Conservation (phyloP, 495 filamentous ascomycete species). For the Talaromyces proteolyticus region DNA sequence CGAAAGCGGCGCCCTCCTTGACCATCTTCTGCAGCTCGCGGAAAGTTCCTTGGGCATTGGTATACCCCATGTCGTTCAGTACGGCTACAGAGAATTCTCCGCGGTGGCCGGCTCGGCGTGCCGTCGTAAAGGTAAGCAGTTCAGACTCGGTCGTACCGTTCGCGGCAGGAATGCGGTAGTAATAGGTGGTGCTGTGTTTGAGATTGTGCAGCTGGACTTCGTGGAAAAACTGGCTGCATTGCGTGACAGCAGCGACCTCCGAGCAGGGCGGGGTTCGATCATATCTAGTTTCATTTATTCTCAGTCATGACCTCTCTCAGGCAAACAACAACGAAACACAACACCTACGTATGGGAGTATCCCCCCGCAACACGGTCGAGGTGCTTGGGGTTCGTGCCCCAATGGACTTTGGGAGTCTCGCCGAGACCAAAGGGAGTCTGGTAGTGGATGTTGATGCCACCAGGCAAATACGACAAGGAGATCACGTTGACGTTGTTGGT, state of each 20-base stretch:
- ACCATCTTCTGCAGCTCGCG: conserved; percentile 31
- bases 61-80: conserved; percentile 45
- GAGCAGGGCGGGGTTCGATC: conserved; percentile 48
- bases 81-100: conserved; percentile 29
- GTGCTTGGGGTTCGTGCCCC: conserved; percentile 22
- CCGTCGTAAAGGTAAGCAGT: conserved; percentile 34
- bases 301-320: no score
- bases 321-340: no score
- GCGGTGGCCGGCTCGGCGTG: conserved; percentile 30
- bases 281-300: conserved; percentile 24
- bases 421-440: conserved; percentile 49
- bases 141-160: conserved; percentile 39
- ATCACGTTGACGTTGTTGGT: conserved; percentile 52
- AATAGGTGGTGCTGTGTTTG: conserved; percentile 36
- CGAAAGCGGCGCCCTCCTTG: conserved; percentile 34
- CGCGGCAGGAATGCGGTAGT: conserved; percentile 35
- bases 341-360: conserved; percentile 26
- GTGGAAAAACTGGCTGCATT: conserved; percentile 47
- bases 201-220: conserved; percentile 33
- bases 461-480: conserved; percentile 39
- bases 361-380: conserved; percentile 28
- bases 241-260: conserved; percentile 31
- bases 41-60: conserved; percentile 41
- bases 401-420: conserved; percentile 30
- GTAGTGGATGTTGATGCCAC: conserved; percentile 47